phyloP scores from a whole-genome alignment of 1,284 basidiomycete species.

The Papiliotrema terrestris region DNA sequence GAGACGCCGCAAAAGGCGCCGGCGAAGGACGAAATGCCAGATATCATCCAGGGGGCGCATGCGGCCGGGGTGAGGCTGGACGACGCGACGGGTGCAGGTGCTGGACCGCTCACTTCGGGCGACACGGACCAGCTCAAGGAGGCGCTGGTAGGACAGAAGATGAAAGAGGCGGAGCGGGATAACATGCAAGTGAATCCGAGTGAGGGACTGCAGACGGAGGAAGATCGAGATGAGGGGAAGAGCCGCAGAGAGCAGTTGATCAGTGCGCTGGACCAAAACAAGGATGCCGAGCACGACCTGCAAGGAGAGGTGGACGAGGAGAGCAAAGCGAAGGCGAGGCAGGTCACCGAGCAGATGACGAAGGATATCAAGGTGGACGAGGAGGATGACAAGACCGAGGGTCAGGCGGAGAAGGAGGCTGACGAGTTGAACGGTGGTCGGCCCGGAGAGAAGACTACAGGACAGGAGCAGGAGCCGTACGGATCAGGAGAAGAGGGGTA shows the following conservation, averaged over 20 bases:
- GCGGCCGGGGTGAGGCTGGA: neutral
- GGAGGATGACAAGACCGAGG: neutral
- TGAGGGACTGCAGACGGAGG: slow-evolving; percentile 1
- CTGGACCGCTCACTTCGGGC: slow-evolving; percentile 3
- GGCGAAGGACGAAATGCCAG: neutral
- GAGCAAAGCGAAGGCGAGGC: slow-evolving; percentile 2
- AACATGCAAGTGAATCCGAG: neutral
- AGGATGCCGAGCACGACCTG: slow-evolving; percentile 2
- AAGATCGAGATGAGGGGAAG: slow-evolving; percentile 5
- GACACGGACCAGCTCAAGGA: slow-evolving; percentile 1
- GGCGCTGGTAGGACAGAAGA: slow-evolving; percentile 1
- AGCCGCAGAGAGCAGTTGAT: slow-evolving; percentile 1
- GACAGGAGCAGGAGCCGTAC: neutral
- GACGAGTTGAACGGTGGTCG: neutral
- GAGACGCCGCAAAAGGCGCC: neutral
- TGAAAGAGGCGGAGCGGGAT: slow-evolving; percentile 1
- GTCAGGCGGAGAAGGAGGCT: neutral
- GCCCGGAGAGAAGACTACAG: neutral
- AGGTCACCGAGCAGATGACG: neutral
- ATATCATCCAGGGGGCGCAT: slow-evolving; percentile 1
- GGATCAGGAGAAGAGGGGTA: neutral
- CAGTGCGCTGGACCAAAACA: slow-evolving; percentile 6
- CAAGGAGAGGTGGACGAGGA: slow-evolving; percentile 4
- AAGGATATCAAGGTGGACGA: neutral
- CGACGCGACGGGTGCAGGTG: neutral